These are phyloP conservation scores for Lentinula detonsa DNA, from an alignment of 768 basidiomycete genomes.

Conservation along the genomic window DNA sequence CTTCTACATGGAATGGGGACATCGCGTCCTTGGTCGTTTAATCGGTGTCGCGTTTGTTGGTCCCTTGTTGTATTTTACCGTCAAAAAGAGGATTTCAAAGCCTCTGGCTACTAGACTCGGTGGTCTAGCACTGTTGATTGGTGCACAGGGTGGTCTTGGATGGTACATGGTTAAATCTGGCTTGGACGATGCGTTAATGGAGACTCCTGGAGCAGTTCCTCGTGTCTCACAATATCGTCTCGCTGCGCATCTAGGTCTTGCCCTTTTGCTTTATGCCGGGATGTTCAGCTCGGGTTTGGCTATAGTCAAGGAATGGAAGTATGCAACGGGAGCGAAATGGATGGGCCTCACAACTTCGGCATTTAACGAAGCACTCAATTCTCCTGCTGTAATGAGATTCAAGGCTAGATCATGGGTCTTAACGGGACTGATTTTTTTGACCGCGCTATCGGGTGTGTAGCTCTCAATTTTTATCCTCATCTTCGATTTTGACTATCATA, in stretches of 20 bases:
- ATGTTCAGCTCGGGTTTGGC: slow-evolving; percentile 81
- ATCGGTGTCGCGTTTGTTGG: slow-evolving; percentile 80
- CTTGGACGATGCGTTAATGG: slow-evolving; percentile 75
- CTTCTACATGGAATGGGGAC: slow-evolving; percentile 98
- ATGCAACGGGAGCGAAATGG: slow-evolving; percentile 51
- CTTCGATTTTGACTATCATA: slow-evolving; percentile 20
- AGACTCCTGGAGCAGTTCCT: slow-evolving; percentile 79
- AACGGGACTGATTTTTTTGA: slow-evolving; percentile 79
- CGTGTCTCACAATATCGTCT: slow-evolving; percentile 96
- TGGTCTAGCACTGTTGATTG: slow-evolving; percentile 76
- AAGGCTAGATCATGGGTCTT: slow-evolving; percentile 52
- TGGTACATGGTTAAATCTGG: slow-evolving; percentile 99
- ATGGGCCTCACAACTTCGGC: slow-evolving; percentile 40
- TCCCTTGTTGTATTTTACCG: slow-evolving; percentile 76
- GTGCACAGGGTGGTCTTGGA: slow-evolving; percentile 86
- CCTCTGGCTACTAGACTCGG: slow-evolving; percentile 58
- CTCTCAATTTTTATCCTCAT: background rate
- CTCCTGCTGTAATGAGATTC: slow-evolving; percentile 54
- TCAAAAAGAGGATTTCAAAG: slow-evolving; percentile 62
- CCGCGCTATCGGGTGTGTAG: slow-evolving; percentile 80
- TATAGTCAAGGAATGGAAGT: slow-evolving; percentile 76
- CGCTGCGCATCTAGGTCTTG: slow-evolving; percentile 90
- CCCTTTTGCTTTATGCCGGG: slow-evolving; percentile 87
- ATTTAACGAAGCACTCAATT: slow-evolving; percentile 44
- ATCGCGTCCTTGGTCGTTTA: slow-evolving; percentile 87